phyloP scores from a whole-genome alignment of 768 basidiomycete species.

The Collybia mongolica region DNA sequence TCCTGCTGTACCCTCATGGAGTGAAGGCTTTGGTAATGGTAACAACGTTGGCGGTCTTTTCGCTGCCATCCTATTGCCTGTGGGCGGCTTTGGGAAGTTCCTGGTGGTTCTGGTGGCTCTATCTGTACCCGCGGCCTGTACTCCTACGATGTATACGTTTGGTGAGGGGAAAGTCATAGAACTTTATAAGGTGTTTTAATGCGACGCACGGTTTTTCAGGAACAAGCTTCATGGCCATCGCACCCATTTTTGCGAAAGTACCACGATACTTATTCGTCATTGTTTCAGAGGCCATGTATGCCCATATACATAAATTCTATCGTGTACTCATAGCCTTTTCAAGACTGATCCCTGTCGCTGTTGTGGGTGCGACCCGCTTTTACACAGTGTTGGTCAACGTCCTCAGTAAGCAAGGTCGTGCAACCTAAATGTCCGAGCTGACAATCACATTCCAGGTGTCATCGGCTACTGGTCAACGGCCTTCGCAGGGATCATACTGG shows the following conservation, averaged over 20 bases:
- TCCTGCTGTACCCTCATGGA: slow-evolving; percentile 54
- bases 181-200: no score
- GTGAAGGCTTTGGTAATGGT: slow-evolving; percentile 46
- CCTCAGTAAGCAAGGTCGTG: slow-evolving; percentile 42
- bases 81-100: slow-evolving; percentile 68
- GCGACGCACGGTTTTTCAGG: slow-evolving; percentile 23
- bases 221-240: slow-evolving; percentile 64
- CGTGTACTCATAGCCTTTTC: background rate
- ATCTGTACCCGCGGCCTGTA: slow-evolving; percentile 71
- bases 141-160: slow-evolving; percentile 77
- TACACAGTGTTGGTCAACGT: slow-evolving; percentile 63
- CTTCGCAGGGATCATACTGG: slow-evolving; percentile 57
- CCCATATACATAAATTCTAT: slow-evolving; percentile 9
- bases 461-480: slow-evolving; percentile 59
- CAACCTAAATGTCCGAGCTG: background rate
- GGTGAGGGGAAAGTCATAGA: slow-evolving; percentile 27
- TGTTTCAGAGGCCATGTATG: slow-evolving; percentile 65
- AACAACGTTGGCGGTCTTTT: slow-evolving; percentile 65
- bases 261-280: slow-evolving; percentile 72
- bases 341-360: slow-evolving; percentile 69
- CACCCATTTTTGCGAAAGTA: slow-evolving; percentile 51
- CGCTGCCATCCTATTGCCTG: slow-evolving; percentile 57
- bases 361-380: slow-evolving; percentile 68
- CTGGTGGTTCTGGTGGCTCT: slow-evolving; percentile 70
- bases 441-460: slow-evolving; percentile 25